Percentiles rank a stretch among this genome's conserved stretches.
phyloP scores from a whole-genome alignment of 169 alveolate genomes.

The Plasmodium malariae region DNA sequence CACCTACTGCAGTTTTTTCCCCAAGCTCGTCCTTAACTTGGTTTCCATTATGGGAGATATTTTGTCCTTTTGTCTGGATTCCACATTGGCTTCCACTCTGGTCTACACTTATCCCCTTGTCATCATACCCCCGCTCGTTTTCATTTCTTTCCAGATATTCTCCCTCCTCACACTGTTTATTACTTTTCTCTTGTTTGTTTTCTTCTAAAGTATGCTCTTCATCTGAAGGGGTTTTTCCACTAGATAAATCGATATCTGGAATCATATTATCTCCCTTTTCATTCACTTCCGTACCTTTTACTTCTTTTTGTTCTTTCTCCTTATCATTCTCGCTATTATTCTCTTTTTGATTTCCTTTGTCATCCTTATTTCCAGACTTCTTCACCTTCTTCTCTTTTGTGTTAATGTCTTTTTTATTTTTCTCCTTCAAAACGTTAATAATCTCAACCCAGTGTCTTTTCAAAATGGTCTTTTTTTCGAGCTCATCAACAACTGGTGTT shows the following conservation, averaged over 20 bases:
- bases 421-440: conserved; percentile 57
- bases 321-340: not conserved
- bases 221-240: too few relatives aligned
- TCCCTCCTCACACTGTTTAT: not conserved
- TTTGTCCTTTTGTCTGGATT: not conserved
- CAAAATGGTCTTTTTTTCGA: conserved; percentile 93
- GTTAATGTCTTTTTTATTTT: conserved; percentile 43
- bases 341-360: not conserved
- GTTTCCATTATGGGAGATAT: not conserved
- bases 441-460: conserved; percentile 96
- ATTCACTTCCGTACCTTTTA: not conserved
- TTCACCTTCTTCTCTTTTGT: conserved; percentile 87
- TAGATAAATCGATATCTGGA: not conserved
- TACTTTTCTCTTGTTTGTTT: not conserved
- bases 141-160: not conserved
- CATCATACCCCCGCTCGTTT: not conserved
- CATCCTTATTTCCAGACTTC: conserved; percentile 25
- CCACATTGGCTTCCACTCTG: not conserved
- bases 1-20: too few relatives aligned
- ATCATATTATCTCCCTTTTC: not conserved
- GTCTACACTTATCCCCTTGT: not conserved
- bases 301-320: conserved; percentile 18
- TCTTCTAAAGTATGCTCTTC: too few relatives aligned
- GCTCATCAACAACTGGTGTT: conserved; percentile 92
- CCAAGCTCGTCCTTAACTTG: not conserved